Conservation (phyloP, 768 basidiomycete genomes). For the Mycena venus region DNA sequence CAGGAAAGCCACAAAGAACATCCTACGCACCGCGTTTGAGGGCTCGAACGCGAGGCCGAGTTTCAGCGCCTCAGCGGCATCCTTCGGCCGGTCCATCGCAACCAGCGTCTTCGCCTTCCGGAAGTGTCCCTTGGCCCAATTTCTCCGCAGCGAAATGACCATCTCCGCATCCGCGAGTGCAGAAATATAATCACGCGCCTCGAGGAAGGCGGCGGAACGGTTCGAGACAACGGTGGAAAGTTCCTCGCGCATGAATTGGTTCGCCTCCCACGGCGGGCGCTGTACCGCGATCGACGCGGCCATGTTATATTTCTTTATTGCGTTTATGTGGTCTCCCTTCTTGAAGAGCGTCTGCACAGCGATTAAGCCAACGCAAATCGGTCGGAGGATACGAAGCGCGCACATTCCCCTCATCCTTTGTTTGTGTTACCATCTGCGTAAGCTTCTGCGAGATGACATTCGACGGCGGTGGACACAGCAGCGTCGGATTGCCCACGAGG, state of each 20-base stretch:
- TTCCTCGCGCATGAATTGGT: slow-evolving; percentile 88
- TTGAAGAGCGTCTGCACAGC: slow-evolving; percentile 80
- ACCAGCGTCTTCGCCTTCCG: slow-evolving; percentile 91
- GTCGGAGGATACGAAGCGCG: slow-evolving; percentile 43
- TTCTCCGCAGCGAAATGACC: slow-evolving; percentile 85
- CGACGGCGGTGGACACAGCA: slow-evolving; percentile 86
- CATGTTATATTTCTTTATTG: slow-evolving; percentile 84
- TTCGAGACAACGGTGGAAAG: slow-evolving; percentile 92
- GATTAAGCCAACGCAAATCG: slow-evolving; percentile 43
- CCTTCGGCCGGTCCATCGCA: slow-evolving; percentile 74
- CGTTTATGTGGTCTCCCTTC: slow-evolving; percentile 72
- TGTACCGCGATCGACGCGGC: slow-evolving; percentile 83
- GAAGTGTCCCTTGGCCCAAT: slow-evolving; percentile 98
- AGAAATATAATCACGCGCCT: slow-evolving; percentile 79
- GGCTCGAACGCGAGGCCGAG: slow-evolving; percentile 90
- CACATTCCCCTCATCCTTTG: slow-evolving; percentile 97
- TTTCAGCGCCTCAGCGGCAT: slow-evolving; percentile 85
- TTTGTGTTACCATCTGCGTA: slow-evolving; percentile 77
- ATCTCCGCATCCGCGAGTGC: slow-evolving; percentile 93
- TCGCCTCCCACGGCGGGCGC: slow-evolving; percentile 92
- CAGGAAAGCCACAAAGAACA: not conserved
- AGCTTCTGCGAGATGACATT: slow-evolving; percentile 83
- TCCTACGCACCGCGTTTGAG: slow-evolving; percentile 54
- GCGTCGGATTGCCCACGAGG: slow-evolving; percentile 75
- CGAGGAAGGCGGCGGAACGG: slow-evolving; percentile 88